Base-by-base conservation (phyloP, 2,329 filamentous ascomycete genomes). In the Mycogone perniciosa region DNA sequence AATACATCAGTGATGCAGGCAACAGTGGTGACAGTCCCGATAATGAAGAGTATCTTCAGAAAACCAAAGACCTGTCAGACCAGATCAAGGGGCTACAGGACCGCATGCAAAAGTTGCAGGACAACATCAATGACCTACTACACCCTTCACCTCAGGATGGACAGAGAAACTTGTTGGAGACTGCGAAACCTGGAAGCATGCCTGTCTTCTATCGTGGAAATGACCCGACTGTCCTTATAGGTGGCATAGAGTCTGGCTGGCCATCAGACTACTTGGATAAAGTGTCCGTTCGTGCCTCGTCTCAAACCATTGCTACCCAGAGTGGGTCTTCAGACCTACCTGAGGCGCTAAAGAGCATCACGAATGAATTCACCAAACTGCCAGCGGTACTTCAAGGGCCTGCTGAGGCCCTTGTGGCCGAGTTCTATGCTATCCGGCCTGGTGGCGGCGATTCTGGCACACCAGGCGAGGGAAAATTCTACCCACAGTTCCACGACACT, bases 141-240 rank as follows among this genome's bases (percentile, higher is more conserved):
- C 4, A 30, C n/a, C 46, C 45, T 11, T 13, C 31, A n/a, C 9
- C 27, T 29, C 13, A 4, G 7, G 31, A 30, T 3, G 37, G 20
- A 20, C 20, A 20, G 20, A 20, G 31, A 10, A 40, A 47, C 20
- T 13, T 50, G 11, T 43, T 54, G n/a, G 48, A 20, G n/a, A 51
- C 30, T 6, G 58, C 59, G 1, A 59, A 69, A 43, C 49, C 59
- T 0, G 62, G 54, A 3, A 59, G 53, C 2, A 20, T 57, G 29
- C 57, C 60, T 2, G 35, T 56, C 1, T 71, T 65, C 50, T 62
- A 62, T 41, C 56, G 58, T 2, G 54, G 51, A 8, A 56, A 56
- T 2, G 71, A 74, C 45, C 71, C 71, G 0, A 73, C 70, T 0
- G 31, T 74, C 0, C 56, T 71, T 0, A 47, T 74, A 4, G 68